Evolutionary conservation across 2,329 filamentous ascomycete genomes (phyloP).

Genomic region (Huntiella savannae): DNA sequence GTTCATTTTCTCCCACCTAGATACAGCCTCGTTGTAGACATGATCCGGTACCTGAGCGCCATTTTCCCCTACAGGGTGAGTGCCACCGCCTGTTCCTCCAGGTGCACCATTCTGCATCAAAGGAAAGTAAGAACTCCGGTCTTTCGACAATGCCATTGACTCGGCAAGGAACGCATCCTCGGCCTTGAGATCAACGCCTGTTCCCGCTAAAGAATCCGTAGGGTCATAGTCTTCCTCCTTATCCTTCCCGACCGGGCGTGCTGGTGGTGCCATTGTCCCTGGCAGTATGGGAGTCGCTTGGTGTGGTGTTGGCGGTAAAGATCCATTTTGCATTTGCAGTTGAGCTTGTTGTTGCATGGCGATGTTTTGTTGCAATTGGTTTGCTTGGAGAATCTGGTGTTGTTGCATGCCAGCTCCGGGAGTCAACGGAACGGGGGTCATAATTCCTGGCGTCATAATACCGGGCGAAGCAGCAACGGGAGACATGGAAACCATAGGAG

Average conservation of each 20-base stretch:
- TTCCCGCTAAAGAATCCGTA: constrained; percentile 65
- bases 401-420: constrained; percentile 4
- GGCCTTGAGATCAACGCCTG: constrained; percentile 70
- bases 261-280: constrained; percentile 37
- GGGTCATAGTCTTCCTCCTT: constrained; percentile 53
- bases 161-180: constrained; percentile 67
- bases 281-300: constrained; percentile 15
- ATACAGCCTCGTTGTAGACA: constrained; percentile 47
- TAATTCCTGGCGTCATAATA: constrained; percentile 7
- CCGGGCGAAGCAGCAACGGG: constrained; percentile 9
- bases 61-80: constrained; percentile 41
- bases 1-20: constrained; percentile 36
- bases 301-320: neutral
- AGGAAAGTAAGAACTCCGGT: neutral
- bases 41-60: constrained; percentile 45
- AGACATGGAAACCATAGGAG: constrained; percentile 13
- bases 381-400: constrained; percentile 6
- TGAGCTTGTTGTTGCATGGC: constrained; percentile 1
- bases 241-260: constrained; percentile 34
- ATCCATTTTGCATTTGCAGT: neutral
- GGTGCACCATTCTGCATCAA: constrained; percentile 19
- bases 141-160: neutral
- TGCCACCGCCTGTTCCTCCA: constrained; percentile 43
- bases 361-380: constrained; percentile 5
- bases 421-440: constrained; percentile 6